Percentiles rank a stretch among this genome's conserved stretches.
phyloP scores from a whole-genome alignment of 768 basidiomycete genomes.

The Royoungia palumana region DNA sequence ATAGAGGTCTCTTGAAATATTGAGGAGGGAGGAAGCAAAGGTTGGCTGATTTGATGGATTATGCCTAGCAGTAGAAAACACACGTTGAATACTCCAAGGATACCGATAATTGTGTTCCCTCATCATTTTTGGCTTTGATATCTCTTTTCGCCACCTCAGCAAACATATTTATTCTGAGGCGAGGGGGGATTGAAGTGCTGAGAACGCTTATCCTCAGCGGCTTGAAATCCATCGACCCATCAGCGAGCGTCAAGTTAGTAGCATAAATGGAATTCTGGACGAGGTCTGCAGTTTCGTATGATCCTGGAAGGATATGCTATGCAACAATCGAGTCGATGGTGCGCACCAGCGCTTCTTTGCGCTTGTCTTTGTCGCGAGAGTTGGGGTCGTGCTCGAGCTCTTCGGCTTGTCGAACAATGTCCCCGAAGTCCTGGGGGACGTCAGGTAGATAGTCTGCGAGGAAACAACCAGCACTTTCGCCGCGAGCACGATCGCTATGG shows the following conservation, averaged over 20 bases:
- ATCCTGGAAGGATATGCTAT: conserved; percentile 29
- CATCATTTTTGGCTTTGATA: too few relatives aligned
- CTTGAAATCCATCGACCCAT: conserved; percentile 42
- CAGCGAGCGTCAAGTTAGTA: conserved; percentile 41
- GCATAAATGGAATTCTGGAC: conserved; percentile 53
- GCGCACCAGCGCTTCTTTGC: conserved; percentile 53
- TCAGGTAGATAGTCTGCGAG: too few relatives aligned
- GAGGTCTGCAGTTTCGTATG: conserved; percentile 43
- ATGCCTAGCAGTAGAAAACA: too few relatives aligned
- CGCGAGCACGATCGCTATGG: too few relatives aligned
- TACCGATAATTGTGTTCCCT: too few relatives aligned
- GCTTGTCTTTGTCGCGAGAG: conserved; percentile 43
- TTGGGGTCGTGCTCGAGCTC: conserved; percentile 42
- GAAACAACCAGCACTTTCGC: too few relatives aligned
- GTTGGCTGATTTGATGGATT: too few relatives aligned
- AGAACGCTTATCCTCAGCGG: conserved; percentile 44
- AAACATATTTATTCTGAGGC: conserved; percentile 14
- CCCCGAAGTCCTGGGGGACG: too few relatives aligned
- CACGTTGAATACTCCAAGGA: too few relatives aligned
- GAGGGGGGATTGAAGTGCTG: conserved; percentile 32
- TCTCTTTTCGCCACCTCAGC: too few relatives aligned
- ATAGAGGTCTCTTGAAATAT: too few relatives aligned
- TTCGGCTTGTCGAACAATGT: conserved; percentile 18
- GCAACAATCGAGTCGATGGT: conserved; percentile 52
- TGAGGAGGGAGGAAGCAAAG: too few relatives aligned